Conservation (phyloP, 352 stramenopile genomes). For the Phytophthora kernoviae region DNA sequence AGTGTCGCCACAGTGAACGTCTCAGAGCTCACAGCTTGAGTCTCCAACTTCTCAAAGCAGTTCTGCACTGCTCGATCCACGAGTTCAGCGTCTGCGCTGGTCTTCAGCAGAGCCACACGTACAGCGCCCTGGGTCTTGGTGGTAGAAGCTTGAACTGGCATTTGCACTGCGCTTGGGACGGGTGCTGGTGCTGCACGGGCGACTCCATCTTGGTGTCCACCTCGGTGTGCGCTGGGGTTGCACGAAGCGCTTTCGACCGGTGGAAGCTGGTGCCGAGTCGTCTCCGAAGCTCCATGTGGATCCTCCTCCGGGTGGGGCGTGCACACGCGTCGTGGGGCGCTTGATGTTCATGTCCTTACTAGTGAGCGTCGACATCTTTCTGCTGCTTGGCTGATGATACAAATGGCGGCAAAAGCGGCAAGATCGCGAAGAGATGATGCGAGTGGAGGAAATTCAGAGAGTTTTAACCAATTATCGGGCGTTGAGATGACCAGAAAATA, state of each 20-base stretch:
- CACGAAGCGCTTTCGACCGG: constrained; percentile 36
- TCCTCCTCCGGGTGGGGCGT: constrained; percentile 78
- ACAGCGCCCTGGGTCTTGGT: constrained; percentile 20
- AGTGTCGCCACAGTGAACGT: constrained; percentile 77
- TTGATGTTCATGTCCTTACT: constrained; percentile 86
- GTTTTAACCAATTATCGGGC: too few species aligned
- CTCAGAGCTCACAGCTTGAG: constrained; percentile 42
- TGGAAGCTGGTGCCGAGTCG: constrained; percentile 20
- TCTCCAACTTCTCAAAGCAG: constrained; percentile 51
- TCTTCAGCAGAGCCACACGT: constrained; percentile 79
- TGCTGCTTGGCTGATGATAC: constrained; percentile 5
- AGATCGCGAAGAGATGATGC: constrained; percentile 4
- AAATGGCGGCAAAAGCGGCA: constrained; percentile 11
- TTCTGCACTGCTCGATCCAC: constrained; percentile 78
- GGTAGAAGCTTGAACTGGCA: constrained; percentile 7
- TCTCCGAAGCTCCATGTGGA: constrained; percentile 82
- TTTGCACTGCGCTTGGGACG: constrained; percentile 21
- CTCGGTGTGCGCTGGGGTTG: constrained; percentile 22
- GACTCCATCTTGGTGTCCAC: constrained; percentile 49
- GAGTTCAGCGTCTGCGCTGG: constrained; percentile 69
- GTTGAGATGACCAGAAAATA: too few species aligned
- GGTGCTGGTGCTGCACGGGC: constrained; percentile 31
- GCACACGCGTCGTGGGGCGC: constrained; percentile 81
- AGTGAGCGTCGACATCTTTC: constrained; percentile 81
- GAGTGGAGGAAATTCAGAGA: constrained; percentile 8